Evolutionary conservation across 306 rosid species (phyloP).

Genomic region (Cicer yamashitae): DNA sequence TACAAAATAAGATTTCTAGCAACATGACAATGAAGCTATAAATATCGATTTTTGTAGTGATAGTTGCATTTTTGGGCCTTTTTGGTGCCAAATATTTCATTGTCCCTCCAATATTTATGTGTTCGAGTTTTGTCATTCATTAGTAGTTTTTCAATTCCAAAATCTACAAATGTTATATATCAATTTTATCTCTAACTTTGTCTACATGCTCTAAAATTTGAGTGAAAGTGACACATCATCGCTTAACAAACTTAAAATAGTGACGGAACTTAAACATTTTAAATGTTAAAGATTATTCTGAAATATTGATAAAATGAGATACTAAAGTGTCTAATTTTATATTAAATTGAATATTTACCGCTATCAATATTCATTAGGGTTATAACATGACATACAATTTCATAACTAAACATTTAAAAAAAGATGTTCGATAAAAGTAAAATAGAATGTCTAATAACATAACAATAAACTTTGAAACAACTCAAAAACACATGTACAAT

Average conservation of each 20-base stretch:
- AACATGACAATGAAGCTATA: constrained; percentile 51
- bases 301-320: too few relatives aligned
- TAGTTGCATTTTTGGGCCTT: constrained; percentile 52
- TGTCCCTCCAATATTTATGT: constrained; percentile 48
- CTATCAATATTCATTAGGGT: background rate
- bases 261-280: too few relatives aligned
- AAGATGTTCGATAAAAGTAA: background rate
- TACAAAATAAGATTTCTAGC: constrained; percentile 45
- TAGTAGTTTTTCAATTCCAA: constrained; percentile 48
- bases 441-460: background rate
- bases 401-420: background rate
- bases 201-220: too few relatives aligned
- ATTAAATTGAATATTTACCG: too few relatives aligned
- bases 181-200: too few relatives aligned
- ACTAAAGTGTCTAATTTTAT: too few relatives aligned
- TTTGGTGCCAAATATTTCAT: constrained; percentile 58
- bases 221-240: too few relatives aligned
- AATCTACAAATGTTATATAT: constrained; percentile 31
- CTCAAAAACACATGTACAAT: background rate
- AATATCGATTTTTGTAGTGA: constrained; percentile 50
- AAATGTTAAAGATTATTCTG: too few relatives aligned
- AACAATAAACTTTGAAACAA: background rate
- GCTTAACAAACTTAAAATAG: too few relatives aligned
- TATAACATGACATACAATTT: background rate
- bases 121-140: constrained; percentile 46